Evolutionary conservation across 768 basidiomycete species (phyloP).

Genomic region (Tricholoma hemisulphureum): DNA sequence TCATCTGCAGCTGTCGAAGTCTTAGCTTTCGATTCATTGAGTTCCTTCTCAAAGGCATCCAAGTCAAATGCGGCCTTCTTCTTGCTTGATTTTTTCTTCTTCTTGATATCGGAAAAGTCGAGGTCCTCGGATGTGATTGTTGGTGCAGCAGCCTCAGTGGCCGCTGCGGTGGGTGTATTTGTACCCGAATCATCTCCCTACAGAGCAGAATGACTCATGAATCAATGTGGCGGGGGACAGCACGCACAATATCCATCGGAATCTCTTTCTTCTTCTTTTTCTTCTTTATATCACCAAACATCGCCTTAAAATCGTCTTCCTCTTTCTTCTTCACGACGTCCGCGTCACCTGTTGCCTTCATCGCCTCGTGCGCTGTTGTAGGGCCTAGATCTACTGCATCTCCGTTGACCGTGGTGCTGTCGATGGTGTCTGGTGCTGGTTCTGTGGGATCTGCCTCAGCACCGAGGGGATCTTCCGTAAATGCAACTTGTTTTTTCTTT

Average conservation of each 20-base stretch:
- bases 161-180: slow-evolving; percentile 53
- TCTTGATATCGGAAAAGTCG: slow-evolving; percentile 95
- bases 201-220: not conserved
- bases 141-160: slow-evolving; percentile 40
- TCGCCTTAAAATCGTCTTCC: slow-evolving; percentile 75
- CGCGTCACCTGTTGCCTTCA: slow-evolving; percentile 50
- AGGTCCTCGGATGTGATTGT: slow-evolving; percentile 71
- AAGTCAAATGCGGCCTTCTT: slow-evolving; percentile 90
- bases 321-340: slow-evolving; percentile 52
- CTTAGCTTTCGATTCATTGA: slow-evolving; percentile 70
- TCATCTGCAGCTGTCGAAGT: slow-evolving; percentile 50
- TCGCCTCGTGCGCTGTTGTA: slow-evolving; percentile 71
- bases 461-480: slow-evolving; percentile 80
- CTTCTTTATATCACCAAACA: slow-evolving; percentile 89
- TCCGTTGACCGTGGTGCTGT: slow-evolving; percentile 65
- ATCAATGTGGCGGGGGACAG: slow-evolving; percentile 8
- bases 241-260: slow-evolving; percentile 72
- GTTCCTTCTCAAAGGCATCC: slow-evolving; percentile 93
- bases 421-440: slow-evolving; percentile 73
- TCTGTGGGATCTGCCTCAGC: slow-evolving; percentile 80
- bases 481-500: slow-evolving; percentile 85
- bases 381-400: slow-evolving; percentile 77
- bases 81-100: slow-evolving; percentile 86
- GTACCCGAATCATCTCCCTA: slow-evolving; percentile 68
- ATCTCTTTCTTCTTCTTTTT: slow-evolving; percentile 94